Conservation (phyloP, 805 yeast genomes). For the Candida odintsovae region DNA sequence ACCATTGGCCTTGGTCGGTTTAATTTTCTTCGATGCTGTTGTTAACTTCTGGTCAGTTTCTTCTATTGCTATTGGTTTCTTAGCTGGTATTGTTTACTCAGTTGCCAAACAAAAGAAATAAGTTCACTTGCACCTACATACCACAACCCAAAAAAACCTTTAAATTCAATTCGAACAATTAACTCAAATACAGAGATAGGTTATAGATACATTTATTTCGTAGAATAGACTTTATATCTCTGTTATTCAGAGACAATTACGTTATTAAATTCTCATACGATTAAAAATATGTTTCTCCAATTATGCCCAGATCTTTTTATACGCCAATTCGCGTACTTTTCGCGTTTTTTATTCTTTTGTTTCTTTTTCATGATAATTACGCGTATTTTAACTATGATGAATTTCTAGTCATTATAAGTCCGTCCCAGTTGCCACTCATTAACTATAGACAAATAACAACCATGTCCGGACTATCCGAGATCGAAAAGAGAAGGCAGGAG, state of each 20-base stretch:
- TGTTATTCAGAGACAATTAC: no score
- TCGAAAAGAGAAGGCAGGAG: slow-evolving; percentile 65
- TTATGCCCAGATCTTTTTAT: no score
- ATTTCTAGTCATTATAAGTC: not conserved
- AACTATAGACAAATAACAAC: no score
- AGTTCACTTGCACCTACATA: not conserved
- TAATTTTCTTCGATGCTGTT: slow-evolving; percentile 91
- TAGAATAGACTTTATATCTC: no score
- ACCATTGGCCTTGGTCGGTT: slow-evolving; percentile 94
- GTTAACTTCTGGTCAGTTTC: slow-evolving; percentile 87
- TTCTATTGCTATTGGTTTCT: slow-evolving; percentile 89
- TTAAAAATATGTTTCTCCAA: no score
- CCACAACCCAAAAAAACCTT: not conserved
- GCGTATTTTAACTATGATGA: not conserved
- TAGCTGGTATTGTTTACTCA: slow-evolving; percentile 94
- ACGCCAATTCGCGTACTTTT: not conserved
- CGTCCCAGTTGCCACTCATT: not conserved
- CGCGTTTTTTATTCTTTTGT: not conserved
- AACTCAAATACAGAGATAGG: not conserved
- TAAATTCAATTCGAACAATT: not conserved
- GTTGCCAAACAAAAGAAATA: slow-evolving; percentile 81
- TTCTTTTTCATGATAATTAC: not conserved
- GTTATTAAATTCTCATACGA: no score
- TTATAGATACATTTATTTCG: not conserved
- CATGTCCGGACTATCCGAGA: slow-evolving; percentile 41